These are phyloP conservation scores for Chlorella vulgaris DNA, from an alignment of 139 green algal genomes.

Conservation along the genomic window DNA sequence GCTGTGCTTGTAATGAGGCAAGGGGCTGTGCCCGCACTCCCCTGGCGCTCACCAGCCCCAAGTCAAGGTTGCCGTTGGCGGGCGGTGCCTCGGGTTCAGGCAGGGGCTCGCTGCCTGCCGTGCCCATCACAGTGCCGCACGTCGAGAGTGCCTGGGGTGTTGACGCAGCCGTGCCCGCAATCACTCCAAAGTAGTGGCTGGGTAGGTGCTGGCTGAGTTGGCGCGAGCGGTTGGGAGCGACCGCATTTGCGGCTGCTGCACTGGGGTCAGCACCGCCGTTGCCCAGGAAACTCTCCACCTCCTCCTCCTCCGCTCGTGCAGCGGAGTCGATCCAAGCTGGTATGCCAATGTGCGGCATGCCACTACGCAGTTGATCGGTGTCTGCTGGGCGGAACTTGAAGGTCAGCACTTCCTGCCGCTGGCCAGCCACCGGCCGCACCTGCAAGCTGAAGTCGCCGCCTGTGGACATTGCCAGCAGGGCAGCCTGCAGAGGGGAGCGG, in stretches of 20 bases:
- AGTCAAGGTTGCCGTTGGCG: no score
- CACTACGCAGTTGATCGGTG: neutral
- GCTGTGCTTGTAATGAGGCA: no score
- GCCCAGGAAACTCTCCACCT: neutral
- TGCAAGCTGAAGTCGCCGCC: conserved; percentile 20
- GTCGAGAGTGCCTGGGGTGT: neutral
- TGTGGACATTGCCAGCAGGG: conserved; percentile 6
- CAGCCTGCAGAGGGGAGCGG: neutral
- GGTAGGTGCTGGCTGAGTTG: neutral
- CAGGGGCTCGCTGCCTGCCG: neutral
- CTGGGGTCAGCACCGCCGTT: neutral
- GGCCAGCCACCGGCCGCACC: neutral
- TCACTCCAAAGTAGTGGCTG: neutral
- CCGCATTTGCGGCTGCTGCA: neutral
- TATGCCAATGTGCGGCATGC: conserved; percentile 2
- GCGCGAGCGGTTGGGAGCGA: no score
- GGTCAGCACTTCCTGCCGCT: neutral
- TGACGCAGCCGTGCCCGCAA: no score
- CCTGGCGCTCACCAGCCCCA: no score
- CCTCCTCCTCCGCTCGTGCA: neutral
- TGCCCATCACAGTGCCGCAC: neutral
- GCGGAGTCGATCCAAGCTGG: neutral
- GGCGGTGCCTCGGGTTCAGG: neutral
- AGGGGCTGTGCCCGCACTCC: no score
- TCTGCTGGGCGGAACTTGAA: neutral